Percentiles rank a stretch among this genome's conserved stretches.
These are phyloP conservation scores for Mycena amicta DNA, from an alignment of 768 basidiomycete genomes.

Conservation along the genomic window DNA sequence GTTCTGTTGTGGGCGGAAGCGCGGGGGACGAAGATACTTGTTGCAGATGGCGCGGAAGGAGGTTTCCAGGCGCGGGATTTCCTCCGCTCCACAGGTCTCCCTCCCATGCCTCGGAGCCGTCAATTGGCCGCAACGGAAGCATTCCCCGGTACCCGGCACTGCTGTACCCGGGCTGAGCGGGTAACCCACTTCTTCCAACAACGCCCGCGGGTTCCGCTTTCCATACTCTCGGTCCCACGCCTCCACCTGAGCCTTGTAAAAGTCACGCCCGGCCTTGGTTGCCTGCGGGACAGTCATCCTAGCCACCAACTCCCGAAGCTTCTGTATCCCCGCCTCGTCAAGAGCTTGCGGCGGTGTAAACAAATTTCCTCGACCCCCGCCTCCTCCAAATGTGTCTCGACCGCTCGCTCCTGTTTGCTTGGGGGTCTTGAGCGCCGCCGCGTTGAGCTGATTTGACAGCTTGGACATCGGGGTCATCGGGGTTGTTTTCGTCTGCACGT, in stretches of 20 bases:
- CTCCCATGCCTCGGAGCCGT: conserved; percentile 1
- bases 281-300: not conserved
- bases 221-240: not conserved
- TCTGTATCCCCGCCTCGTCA: not conserved
- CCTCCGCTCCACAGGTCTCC: conserved; percentile 3
- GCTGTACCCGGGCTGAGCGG: conserved; percentile 12
- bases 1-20: conserved; percentile 3
- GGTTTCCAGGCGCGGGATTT: conserved; percentile 2
- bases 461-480: not conserved
- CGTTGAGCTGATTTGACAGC: not conserved
- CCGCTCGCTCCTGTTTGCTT: not conserved
- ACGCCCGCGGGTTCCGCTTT: not conserved
- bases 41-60: not conserved
- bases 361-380: not conserved
- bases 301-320: not conserved
- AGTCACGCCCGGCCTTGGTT: not conserved
- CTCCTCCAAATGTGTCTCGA: not conserved
- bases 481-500: not conserved
- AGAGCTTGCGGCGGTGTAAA: not conserved
- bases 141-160: conserved; percentile 8
- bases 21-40: not conserved
- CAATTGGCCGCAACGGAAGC: conserved; percentile 14
- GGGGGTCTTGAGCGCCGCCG: not conserved
- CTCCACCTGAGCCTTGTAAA: not conserved
- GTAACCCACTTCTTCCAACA: conserved; percentile 4